These are phyloP conservation scores for Sphaerosporella brunnea DNA, from an alignment of 495 filamentous ascomycete species.

Conservation along the genomic window DNA sequence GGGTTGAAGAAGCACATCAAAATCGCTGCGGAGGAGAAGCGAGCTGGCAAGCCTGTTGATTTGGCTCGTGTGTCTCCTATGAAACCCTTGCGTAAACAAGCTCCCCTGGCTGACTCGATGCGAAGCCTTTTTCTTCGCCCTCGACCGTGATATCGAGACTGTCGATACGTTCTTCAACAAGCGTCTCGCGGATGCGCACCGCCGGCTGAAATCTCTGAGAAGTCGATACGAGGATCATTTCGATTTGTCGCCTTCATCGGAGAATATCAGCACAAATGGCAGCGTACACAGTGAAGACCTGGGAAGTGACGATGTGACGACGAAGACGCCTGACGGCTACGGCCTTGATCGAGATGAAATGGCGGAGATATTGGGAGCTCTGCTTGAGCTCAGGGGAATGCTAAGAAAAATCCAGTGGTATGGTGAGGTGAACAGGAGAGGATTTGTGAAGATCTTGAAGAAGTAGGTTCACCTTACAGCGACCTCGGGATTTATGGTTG, in stretches of 20 bases:
- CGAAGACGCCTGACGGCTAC: conserved; percentile 30
- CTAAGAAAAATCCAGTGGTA: conserved; percentile 92
- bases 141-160: conserved; percentile 91
- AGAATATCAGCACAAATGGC: conserved; percentile 7
- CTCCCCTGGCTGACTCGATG: conserved; percentile 1
- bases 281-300: conserved; percentile 33
- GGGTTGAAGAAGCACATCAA: conserved; percentile 89
- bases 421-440: conserved; percentile 84
- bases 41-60: conserved; percentile 56
- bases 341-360: conserved; percentile 50
- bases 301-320: conserved; percentile 3
- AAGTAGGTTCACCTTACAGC: conserved; percentile 33
- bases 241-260: conserved; percentile 13
- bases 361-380: conserved; percentile 72
- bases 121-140: conserved; percentile 78
- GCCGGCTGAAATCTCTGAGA: conserved; percentile 66
- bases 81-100: not conserved
- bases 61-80: conserved; percentile 42
- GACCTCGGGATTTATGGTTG: not conserved
- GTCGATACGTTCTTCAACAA: conserved; percentile 93
- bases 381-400: conserved; percentile 72
- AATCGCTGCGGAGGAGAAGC: conserved; percentile 33
- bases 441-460: conserved; percentile 95
- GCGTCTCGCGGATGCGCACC: conserved; percentile 64
- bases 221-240: conserved; percentile 52